phyloP scores from a whole-genome alignment of 495 filamentous ascomycete genomes.

The Podospora sp. region DNA sequence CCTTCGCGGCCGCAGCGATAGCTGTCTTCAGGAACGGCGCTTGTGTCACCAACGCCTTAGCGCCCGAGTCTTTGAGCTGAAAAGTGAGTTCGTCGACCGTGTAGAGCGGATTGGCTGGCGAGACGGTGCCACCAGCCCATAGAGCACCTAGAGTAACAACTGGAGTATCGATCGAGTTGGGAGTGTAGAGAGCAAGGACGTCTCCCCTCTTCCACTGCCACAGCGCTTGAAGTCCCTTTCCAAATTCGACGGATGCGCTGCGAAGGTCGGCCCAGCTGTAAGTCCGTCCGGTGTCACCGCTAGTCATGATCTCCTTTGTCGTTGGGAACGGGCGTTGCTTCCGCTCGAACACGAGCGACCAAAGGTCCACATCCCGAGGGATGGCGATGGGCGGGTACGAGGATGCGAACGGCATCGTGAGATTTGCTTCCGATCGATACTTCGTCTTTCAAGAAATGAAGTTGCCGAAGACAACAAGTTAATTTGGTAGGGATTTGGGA shows the following conservation, averaged over 20 bases:
- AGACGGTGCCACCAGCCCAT: conserved; percentile 82
- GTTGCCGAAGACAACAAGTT: too few species aligned
- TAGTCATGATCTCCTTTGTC: conserved; percentile 69
- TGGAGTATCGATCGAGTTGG: conserved; percentile 65
- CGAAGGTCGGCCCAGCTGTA: conserved; percentile 76
- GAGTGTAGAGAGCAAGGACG: conserved; percentile 68
- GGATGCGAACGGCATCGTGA: conserved; percentile 59
- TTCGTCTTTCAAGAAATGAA: neutral
- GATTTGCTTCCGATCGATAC: neutral
- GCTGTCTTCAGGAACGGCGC: conserved; percentile 62
- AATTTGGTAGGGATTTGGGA: neutral
- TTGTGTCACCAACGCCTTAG: conserved; percentile 76
- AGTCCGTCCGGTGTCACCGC: conserved; percentile 69
- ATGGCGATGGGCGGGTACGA: conserved; percentile 61
- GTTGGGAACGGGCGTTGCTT: conserved; percentile 21
- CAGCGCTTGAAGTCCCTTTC: conserved; percentile 68
- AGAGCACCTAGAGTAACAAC: conserved; percentile 75
- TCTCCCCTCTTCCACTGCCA: conserved; percentile 84
- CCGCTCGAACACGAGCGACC: conserved; percentile 67
- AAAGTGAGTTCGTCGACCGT: conserved; percentile 83
- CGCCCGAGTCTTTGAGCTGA: conserved; percentile 80
- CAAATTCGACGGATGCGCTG: conserved; percentile 70
- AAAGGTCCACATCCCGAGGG: conserved; percentile 66
- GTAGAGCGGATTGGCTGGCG: conserved; percentile 87
- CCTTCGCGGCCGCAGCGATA: conserved; percentile 65